Evolutionary conservation across 2,329 filamentous ascomycete genomes (phyloP), one percentile per base, ranked within the genome.

Genomic region (Corniculantispora saksenae): DNA sequence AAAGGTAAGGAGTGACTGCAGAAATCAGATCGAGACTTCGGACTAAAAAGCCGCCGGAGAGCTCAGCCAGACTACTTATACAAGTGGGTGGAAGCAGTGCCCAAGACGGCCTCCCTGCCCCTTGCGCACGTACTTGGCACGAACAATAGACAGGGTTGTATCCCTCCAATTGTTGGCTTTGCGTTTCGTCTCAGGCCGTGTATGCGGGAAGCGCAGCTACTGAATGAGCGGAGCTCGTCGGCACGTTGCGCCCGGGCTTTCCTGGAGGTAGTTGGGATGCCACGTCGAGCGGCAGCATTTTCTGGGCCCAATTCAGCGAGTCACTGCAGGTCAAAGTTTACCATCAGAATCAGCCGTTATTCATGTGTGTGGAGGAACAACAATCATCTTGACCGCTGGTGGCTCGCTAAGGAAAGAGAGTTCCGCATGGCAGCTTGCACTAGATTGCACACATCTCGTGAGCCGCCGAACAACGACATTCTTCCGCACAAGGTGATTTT

Each of bases 111-210:
- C 54, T 3, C 54, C 23, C 25, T 45, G 23, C 38, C 38, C 38
- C 38, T 6, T 13, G 38, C 38, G 17, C 27, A 25, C 43, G 19
- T n/a, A 17, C 19, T 21, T 21, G n/a, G 17, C 51, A 19, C 27
- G 51, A 21, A n/a, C 17, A 38, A 13, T 23, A 38, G 13, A n/a
- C 25, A 56, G 12, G n/a, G n/a, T 10, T 25, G 6, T 40, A 10
- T 6, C 9, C 23, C 17, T 6, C 9, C 21, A 8, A 3, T 48
- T 51, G 19, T 21, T 19, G 21, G 4, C 45, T 35, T 55, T 35
- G 60, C 29, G 50, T 55, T 62, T 62, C 38, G 50, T 62, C 38
- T 55, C 50, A 62, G 60, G 38, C 25, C 50, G 47, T 45, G 25
- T 21, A 12, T 19, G 25, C 50, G 38, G 21, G 40, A 55, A 25